These are phyloP conservation scores for Clohesyomyces aquaticus DNA, from an alignment of 495 filamentous ascomycete genomes.

Conservation along the genomic window DNA sequence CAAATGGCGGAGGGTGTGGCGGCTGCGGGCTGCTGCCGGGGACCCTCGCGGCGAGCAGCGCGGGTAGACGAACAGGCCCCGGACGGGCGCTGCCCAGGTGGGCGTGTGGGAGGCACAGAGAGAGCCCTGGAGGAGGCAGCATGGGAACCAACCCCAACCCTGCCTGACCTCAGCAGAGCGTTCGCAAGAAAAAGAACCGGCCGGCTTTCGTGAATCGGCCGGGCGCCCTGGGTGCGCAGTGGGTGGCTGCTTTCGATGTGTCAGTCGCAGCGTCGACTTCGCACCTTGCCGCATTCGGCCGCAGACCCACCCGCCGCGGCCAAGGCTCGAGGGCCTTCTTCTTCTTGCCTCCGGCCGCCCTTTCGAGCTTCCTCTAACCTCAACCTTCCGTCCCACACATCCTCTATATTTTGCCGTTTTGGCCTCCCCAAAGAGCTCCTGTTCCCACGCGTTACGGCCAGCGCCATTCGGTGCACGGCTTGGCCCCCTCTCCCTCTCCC, in stretches of 20 bases:
- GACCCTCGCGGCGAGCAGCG: neutral
- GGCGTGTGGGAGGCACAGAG: no score
- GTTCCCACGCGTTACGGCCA: slow-evolving; percentile 42
- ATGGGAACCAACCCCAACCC: neutral
- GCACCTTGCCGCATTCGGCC: no score
- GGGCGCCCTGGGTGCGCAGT: neutral
- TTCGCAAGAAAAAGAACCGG: neutral
- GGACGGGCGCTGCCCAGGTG: no score
- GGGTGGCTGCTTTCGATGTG: no score
- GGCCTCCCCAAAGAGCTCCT: slow-evolving; percentile 25
- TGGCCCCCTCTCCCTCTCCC: slow-evolving; percentile 23
- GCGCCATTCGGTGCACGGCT: slow-evolving; percentile 42
- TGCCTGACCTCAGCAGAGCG: neutral
- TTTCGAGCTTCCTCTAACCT: slow-evolving; percentile 11
- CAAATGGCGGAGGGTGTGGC: neutral
- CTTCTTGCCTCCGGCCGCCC: slow-evolving; percentile 10
- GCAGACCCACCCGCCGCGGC: no score
- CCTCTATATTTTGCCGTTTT: slow-evolving; percentile 36
- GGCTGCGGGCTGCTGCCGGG: neutral
- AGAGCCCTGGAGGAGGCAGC: neutral
- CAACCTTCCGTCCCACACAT: neutral
- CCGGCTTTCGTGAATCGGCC: neutral
- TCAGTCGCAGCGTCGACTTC: no score
- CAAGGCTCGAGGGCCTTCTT: neutral
- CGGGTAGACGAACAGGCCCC: no score